Conservation (phyloP, 805 yeast species). For the Starmerella stigmatis region DNA sequence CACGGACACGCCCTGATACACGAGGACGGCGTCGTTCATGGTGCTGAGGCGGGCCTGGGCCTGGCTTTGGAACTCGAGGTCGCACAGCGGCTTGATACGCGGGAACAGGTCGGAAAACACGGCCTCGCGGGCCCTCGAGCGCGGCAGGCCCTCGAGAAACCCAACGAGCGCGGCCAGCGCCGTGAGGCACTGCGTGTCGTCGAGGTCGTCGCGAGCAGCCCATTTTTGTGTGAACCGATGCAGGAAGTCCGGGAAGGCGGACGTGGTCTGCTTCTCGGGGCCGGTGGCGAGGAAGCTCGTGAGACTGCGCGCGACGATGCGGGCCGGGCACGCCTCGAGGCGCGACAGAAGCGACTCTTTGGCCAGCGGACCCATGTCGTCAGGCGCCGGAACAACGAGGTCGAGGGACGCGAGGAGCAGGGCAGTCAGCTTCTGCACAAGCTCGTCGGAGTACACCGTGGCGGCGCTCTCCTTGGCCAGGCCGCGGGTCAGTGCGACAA, state of each 20-base stretch:
- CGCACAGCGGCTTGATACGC: background rate
- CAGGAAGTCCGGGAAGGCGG: slow-evolving; percentile 4
- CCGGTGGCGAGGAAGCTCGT: slow-evolving; percentile 1
- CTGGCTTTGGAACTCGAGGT: slow-evolving; percentile 1
- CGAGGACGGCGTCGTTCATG: background rate
- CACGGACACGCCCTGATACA: background rate
- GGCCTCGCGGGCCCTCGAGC: background rate
- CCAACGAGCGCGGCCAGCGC: slow-evolving; percentile 14
- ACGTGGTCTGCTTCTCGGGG: background rate
- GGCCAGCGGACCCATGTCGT: background rate
- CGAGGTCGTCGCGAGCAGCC: background rate
- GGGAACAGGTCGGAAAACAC: background rate
- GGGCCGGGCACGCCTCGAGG: slow-evolving; percentile 35
- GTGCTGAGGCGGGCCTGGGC: slow-evolving; percentile 4
- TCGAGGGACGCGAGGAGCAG: background rate
- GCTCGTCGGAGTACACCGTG: too few relatives aligned
- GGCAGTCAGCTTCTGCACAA: background rate
- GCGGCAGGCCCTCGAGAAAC: slow-evolving; percentile 13
- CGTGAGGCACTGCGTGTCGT: background rate
- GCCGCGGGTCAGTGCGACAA: slow-evolving; percentile 44
- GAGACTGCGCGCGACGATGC: slow-evolving; percentile 6
- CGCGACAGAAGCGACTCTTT: slow-evolving; percentile 21
- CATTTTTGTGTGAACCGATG: slow-evolving; percentile 4
- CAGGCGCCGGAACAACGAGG: background rate
- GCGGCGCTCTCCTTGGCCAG: background rate